Percentiles rank a stretch among this genome's conserved stretches.
phyloP scores from a whole-genome alignment of 345 rosid species.

The Lumnitzera littorea region DNA sequence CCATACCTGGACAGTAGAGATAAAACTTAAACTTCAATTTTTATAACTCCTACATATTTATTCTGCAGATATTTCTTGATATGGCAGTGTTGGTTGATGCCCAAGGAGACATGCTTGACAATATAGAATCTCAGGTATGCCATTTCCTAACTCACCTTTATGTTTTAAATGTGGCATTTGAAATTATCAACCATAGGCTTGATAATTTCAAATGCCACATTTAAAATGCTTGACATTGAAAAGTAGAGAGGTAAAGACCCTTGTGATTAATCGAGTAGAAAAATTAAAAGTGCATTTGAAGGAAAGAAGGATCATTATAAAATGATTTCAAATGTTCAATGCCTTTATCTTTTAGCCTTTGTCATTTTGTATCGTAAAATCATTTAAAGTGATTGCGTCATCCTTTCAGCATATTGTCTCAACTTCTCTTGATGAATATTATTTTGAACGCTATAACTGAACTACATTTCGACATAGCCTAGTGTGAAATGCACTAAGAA shows the following conservation, averaged over 20 bases:
- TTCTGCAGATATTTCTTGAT: slow-evolving; percentile 74
- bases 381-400: too few species aligned
- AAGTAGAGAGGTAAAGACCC: too few species aligned
- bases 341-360: background rate
- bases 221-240: too few species aligned
- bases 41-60: background rate
- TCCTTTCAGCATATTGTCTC: too few species aligned
- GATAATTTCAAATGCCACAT: too few species aligned
- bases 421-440: too few species aligned
- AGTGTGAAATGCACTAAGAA: background rate
- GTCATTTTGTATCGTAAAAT: background rate
- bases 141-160: background rate
- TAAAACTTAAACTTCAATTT: background rate
- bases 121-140: slow-evolving; percentile 81
- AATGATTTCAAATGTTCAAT: background rate
- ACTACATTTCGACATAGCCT: background rate
- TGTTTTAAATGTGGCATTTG: too few species aligned
- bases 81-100: slow-evolving; percentile 95
- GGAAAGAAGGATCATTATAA: background rate
- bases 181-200: too few species aligned
- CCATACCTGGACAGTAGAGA: background rate
- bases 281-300: too few species aligned
- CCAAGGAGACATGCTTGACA: slow-evolving; percentile 90
- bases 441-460: background rate
- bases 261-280: too few species aligned